A percentile compares a stretch with the other conserved stretches of the same genome.
Conservation (phyloP, 2,329 filamentous ascomycete genomes). For the Neofusicoccum umdonicola region DNA sequence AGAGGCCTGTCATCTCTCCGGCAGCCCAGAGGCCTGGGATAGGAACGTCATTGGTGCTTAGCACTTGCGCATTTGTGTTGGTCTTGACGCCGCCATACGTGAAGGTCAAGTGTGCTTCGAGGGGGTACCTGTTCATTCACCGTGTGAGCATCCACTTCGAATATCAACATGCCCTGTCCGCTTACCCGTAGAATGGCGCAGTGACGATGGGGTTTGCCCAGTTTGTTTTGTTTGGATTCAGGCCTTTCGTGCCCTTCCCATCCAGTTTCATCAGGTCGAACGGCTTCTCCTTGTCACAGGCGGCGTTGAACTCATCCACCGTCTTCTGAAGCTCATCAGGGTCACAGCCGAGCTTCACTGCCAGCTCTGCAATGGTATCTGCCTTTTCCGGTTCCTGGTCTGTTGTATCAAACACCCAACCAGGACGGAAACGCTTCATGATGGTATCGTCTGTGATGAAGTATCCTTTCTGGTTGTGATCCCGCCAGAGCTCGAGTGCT, state of each 20-base stretch:
- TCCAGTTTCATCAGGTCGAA: constrained; percentile 45
- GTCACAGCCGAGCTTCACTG: constrained; percentile 38
- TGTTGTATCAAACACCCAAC: constrained; percentile 45
- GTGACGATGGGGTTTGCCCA: constrained; percentile 42
- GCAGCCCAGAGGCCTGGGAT: constrained; percentile 28
- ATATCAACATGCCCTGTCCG: no score
- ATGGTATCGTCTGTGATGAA: constrained; percentile 43
- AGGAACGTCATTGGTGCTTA: constrained; percentile 40
- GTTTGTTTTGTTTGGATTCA: constrained; percentile 40
- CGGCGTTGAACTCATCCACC: constrained; percentile 40
- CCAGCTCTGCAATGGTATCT: constrained; percentile 41
- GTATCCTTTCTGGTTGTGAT: constrained; percentile 42
- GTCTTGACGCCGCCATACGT: constrained; percentile 43
- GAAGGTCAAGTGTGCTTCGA: constrained; percentile 24
- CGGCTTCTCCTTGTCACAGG: constrained; percentile 36
- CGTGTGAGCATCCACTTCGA: not conserved
- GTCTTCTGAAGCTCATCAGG: constrained; percentile 38
- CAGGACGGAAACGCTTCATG: constrained; percentile 42
- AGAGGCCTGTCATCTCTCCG: constrained; percentile 35
- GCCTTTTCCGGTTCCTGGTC: constrained; percentile 41
- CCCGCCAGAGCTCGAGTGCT: constrained; percentile 40
- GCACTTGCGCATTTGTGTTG: constrained; percentile 37
- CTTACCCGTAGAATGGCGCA: constrained; percentile 39
- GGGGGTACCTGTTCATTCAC: constrained; percentile 20
- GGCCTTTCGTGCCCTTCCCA: constrained; percentile 39